Evolutionary conservation across 371 early-diverging fungal genomes (phyloP).

Genomic region (Circinella umbellata): DNA sequence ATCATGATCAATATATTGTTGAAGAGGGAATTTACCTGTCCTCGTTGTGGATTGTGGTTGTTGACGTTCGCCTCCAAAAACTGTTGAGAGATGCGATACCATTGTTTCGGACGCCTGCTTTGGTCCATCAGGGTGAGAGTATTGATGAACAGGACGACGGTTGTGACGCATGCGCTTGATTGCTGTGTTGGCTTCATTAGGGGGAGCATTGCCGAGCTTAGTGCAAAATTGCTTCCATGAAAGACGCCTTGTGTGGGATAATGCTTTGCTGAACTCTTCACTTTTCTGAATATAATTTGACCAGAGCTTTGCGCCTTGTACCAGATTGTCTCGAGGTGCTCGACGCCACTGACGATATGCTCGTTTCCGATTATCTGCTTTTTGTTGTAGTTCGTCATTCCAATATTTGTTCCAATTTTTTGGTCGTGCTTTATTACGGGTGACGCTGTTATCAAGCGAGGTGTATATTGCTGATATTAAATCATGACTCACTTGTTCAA

Average conservation of each 20-base stretch:
- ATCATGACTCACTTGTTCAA: background rate
- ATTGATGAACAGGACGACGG: background rate
- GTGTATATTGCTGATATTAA: background rate
- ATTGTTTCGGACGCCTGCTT: constrained; percentile 12
- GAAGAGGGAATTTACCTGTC: no score
- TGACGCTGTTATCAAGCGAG: constrained; percentile 17
- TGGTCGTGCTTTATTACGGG: background rate
- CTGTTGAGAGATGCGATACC: constrained; percentile 11
- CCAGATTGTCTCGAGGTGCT: constrained; percentile 8
- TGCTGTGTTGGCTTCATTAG: background rate
- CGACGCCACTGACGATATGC: constrained; percentile 13
- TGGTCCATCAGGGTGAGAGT: constrained; percentile 21
- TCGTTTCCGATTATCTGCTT: background rate
- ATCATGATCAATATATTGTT: no score
- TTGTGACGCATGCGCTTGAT: constrained; percentile 7
- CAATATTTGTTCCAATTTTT: constrained; percentile 18
- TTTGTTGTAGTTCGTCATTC: constrained; percentile 10
- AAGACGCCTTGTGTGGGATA: background rate
- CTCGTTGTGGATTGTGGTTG: background rate
- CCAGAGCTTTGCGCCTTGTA: background rate
- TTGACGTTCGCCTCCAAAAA: constrained; percentile 7
- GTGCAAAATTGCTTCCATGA: constrained; percentile 18
- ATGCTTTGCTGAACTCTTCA: background rate
- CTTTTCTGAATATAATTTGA: background rate
- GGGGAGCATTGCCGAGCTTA: constrained; percentile 4